Base-by-base conservation (phyloP, 352 stramenopile genomes). In the Phytophthora citricola region DNA sequence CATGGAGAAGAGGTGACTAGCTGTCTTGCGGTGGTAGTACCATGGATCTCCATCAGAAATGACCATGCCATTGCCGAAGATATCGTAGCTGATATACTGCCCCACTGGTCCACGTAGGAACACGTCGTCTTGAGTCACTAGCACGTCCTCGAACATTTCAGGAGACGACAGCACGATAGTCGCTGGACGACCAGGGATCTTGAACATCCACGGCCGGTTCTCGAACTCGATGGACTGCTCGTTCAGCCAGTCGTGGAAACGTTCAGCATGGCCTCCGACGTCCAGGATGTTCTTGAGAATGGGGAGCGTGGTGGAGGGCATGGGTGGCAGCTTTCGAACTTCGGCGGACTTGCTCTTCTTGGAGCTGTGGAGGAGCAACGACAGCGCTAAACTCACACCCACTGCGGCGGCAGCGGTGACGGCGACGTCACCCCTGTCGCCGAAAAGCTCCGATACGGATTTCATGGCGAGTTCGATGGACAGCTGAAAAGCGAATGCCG, bases 1-100 rank as follows among this genome's bases (percentile, higher is more conserved):
- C 58, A 79, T 80, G 14, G 81, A 88, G 40, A 96, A 94, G 2
- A 97, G 84, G 59, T 97, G 91, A 60, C 85, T 95, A 57, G 90
- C 87, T 0, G 70, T 89, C 56, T 93, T 93, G 39, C 87, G 81
- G 45, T 95, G 87, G 40, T 78, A 67, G 24, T 71, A 72, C 87
- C 87, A 95, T 38, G 63, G 46, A 11, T 59, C 59, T 34, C 68
- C 74, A 24, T 85, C 68, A 0, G 70, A 47, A n/a, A 68, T 69
- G 41, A 85, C 57, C 50, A 85, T 76, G 8, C 83, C 83, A 10
- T 83, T 66, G 39, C 88, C 86, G 34, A 96, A 81, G 12, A 95
- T 41, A 61, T 90, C 73, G 7, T 64, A 34, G 3, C 85, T 72
- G 20, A 73, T 71, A 29, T 79, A 62, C 11, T 69, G 45, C 4